Conservation (phyloP, 306 rosid species). For the Boehmeria nivea region DNA sequence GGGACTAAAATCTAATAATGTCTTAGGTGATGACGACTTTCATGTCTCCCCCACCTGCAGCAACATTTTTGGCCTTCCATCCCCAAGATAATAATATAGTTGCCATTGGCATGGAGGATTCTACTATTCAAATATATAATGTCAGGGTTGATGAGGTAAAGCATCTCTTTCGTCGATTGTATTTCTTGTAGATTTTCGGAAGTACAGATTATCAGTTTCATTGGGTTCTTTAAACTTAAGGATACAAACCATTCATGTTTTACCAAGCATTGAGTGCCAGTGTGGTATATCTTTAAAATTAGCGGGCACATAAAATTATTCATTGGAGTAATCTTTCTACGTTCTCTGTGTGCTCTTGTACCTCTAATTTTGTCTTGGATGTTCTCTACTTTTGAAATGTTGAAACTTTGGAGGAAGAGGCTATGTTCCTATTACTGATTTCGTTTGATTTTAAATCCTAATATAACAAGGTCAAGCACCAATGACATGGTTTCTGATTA, state of each 20-base stretch:
- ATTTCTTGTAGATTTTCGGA: neutral
- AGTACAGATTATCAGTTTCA: too few species aligned
- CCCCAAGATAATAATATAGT: conserved; percentile 45
- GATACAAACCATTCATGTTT: too few species aligned
- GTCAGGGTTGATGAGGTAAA: conserved; percentile 46
- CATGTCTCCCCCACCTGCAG: conserved; percentile 43
- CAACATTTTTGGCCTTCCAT: conserved; percentile 43
- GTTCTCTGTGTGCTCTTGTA: too few species aligned
- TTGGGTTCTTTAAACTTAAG: too few species aligned
- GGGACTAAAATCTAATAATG: conserved; percentile 1
- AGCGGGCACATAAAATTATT: too few species aligned
- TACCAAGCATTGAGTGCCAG: too few species aligned
- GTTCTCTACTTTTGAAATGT: too few species aligned
- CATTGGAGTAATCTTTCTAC: too few species aligned
- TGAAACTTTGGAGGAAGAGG: too few species aligned
- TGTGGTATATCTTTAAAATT: too few species aligned
- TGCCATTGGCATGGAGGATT: conserved; percentile 48
- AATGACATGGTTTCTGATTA: neutral
- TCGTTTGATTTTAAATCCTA: too few species aligned
- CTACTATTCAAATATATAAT: conserved; percentile 37
- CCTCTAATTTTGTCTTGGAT: too few species aligned
- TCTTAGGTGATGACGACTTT: conserved; percentile 43
- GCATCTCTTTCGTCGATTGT: neutral
- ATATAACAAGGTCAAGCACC: neutral
- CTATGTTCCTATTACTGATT: neutral